A percentile compares a stretch with the other conserved stretches of the same genome.
Conservation (phyloP, 1,139 yeast genomes). For the Suhomyces bokatorum region DNA sequence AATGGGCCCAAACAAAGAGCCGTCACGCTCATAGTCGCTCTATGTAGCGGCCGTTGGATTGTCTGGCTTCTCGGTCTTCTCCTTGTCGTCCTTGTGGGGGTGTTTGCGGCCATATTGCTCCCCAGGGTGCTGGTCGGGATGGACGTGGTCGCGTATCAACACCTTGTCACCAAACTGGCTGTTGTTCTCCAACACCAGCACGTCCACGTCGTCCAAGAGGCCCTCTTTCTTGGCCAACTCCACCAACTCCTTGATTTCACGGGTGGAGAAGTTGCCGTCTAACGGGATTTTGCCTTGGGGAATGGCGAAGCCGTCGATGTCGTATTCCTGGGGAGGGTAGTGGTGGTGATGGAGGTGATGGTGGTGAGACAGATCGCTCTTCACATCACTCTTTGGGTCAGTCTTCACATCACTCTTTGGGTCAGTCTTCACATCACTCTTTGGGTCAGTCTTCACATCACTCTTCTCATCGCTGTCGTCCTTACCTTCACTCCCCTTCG, state of each 20-base stretch:
- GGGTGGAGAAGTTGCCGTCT: slow-evolving; percentile 44
- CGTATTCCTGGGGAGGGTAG: slow-evolving; percentile 17
- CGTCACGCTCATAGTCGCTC: no score
- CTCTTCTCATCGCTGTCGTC: no score
- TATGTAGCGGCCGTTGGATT: no score
- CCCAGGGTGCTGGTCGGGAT: neutral
- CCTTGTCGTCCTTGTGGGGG: neutral
- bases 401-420: neutral
- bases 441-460: neutral
- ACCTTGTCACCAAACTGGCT: slow-evolving; percentile 21
- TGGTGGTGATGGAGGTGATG: neutral
- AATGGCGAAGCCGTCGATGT: slow-evolving; percentile 39
- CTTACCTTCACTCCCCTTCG: no score
- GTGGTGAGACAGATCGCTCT: neutral
- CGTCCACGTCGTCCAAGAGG: slow-evolving; percentile 27
- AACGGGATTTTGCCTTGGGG: slow-evolving; percentile 43
- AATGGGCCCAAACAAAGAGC: no score
- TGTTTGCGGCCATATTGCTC: neutral
- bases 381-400: neutral
- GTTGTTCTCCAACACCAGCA: slow-evolving; percentile 27
- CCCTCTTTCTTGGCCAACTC: slow-evolving; percentile 35
- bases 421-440: neutral
- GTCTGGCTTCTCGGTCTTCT: slow-evolving; percentile 1
- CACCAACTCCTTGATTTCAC: slow-evolving; percentile 33
- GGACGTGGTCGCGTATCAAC: slow-evolving; percentile 15